Evolutionary conservation across 2,329 filamentous ascomycete species (phyloP).

Genomic region (Penicillium sp.): DNA sequence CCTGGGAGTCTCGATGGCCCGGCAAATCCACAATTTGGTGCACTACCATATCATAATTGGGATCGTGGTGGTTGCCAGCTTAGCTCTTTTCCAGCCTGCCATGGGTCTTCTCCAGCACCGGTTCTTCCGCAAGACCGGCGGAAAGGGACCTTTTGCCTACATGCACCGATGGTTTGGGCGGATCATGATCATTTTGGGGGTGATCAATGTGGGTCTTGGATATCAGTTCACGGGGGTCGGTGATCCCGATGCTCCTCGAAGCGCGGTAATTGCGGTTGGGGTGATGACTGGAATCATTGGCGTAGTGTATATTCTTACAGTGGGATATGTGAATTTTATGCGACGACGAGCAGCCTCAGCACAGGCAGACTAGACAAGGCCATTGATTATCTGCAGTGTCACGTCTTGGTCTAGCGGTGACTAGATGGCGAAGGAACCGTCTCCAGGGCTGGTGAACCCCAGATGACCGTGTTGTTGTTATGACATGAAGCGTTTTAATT

Average conservation of each 20-base stretch:
- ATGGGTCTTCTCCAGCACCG: conserved; percentile 55
- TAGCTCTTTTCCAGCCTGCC: conserved; percentile 59
- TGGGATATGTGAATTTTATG: background rate
- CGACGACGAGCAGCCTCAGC: background rate
- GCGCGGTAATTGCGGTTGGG: conserved; percentile 49
- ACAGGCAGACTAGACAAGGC: background rate
- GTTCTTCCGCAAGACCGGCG: conserved; percentile 49
- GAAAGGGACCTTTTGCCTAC: conserved; percentile 49
- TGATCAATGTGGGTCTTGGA: conserved; percentile 60
- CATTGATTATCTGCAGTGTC: background rate
- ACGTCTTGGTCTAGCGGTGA: background rate
- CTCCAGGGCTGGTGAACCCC: too few relatives aligned
- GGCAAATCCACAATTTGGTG: conserved; percentile 35
- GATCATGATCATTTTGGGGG: conserved; percentile 51
- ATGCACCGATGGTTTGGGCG: conserved; percentile 59
- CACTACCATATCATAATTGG: conserved; percentile 55
- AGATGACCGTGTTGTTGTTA: too few relatives aligned
- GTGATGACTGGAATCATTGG: conserved; percentile 53
- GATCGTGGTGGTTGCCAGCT: conserved; percentile 48
- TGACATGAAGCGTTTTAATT: too few relatives aligned
- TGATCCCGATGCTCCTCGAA: conserved; percentile 28
- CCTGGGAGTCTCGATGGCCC: conserved; percentile 53
- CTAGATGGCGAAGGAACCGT: too few relatives aligned
- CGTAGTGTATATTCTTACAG: conserved; percentile 38
- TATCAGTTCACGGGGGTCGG: conserved; percentile 48